phyloP scores from a whole-genome alignment of 495 filamentous ascomycete species.

The Annulohypoxylon bovei region DNA sequence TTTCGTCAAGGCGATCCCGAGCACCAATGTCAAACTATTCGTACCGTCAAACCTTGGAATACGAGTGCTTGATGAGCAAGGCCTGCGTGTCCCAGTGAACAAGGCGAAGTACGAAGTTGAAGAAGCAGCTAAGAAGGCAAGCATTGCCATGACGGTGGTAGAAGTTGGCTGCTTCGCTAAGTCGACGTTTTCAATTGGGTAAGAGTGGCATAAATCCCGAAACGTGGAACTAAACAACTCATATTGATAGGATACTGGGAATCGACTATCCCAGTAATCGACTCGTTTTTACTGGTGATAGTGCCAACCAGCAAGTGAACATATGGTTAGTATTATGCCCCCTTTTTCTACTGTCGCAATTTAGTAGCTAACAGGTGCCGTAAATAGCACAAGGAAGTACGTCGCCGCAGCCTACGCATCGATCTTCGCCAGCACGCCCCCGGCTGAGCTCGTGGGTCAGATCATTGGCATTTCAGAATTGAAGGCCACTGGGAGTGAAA shows the following conservation, averaged over 20 bases:
- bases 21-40: constrained; percentile 38
- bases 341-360: neutral
- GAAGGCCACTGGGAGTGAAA: constrained; percentile 36
- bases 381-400: constrained; percentile 35
- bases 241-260: constrained; percentile 29
- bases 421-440: constrained; percentile 38
- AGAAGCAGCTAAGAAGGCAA: constrained; percentile 35
- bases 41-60: constrained; percentile 41
- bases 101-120: constrained; percentile 38
- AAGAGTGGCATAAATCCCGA: neutral
- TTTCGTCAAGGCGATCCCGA: constrained; percentile 40
- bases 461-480: constrained; percentile 36
- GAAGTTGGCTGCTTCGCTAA: constrained; percentile 36
- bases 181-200: constrained; percentile 34
- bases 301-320: constrained; percentile 32
- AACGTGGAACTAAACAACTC: neutral
- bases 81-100: constrained; percentile 26
- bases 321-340: constrained; percentile 26
- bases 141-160: constrained; percentile 31
- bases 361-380: neutral
- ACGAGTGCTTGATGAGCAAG: constrained; percentile 21
- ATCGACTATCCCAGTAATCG: constrained; percentile 36
- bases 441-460: constrained; percentile 23
- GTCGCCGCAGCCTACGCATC: constrained; percentile 40
- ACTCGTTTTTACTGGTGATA: constrained; percentile 40